These are phyloP conservation scores for Myrica gale DNA, from an alignment of 306 rosid genomes.

Conservation along the genomic window DNA sequence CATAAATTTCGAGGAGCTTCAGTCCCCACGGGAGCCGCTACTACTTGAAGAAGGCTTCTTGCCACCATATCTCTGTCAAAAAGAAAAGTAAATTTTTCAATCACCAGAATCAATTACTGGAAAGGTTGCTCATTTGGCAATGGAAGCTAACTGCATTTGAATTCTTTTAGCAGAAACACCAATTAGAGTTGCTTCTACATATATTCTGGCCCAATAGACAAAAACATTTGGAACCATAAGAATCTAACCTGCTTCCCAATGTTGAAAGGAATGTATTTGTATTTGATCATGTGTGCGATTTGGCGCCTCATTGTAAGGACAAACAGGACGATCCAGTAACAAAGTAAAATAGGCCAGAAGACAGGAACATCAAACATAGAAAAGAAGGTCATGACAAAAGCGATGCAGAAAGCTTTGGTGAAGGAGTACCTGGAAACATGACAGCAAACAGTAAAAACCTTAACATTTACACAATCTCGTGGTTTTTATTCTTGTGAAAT, in stretches of 20 bases:
- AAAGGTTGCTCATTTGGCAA: slow-evolving; percentile 7
- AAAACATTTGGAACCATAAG: slow-evolving; percentile 4
- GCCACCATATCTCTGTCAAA: slow-evolving; percentile 46
- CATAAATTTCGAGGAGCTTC: slow-evolving; percentile 32
- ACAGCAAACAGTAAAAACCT: slow-evolving; percentile 6
- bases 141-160: not conserved
- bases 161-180: too few relatives aligned
- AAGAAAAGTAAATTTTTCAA: not conserved
- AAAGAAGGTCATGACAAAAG: slow-evolving; percentile 86
- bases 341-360: slow-evolving; percentile 89
- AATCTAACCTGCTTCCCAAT: slow-evolving; percentile 77
- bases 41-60: slow-evolving; percentile 45
- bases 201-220: not conserved
- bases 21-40: slow-evolving; percentile 46
- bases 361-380: slow-evolving; percentile 89
- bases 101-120: not conserved
- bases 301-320: slow-evolving; percentile 94
- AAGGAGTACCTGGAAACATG: slow-evolving; percentile 70
- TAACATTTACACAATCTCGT: slow-evolving; percentile 2
- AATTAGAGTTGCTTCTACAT: not conserved
- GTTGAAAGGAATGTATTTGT: slow-evolving; percentile 76
- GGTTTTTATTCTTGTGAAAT: too few relatives aligned
- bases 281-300: slow-evolving; percentile 88
- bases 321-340: slow-evolving; percentile 86
- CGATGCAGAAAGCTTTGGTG: slow-evolving; percentile 79